Conservation (phyloP, 2,329 filamentous ascomycete species). For the Ascochyta clinopodiicola region DNA sequence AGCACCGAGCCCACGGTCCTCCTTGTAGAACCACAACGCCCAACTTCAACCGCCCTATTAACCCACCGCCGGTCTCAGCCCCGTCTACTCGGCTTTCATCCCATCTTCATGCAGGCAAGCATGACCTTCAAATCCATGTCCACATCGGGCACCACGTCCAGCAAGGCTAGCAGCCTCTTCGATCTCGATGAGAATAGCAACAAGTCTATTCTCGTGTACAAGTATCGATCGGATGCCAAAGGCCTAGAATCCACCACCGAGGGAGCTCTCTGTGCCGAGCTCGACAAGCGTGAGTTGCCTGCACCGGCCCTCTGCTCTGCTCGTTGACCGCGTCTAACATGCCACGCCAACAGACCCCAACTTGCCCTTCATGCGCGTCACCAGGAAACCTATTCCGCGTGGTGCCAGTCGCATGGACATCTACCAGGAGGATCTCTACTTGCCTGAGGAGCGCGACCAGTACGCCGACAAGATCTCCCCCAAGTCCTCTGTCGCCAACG, state of each 20-base stretch:
- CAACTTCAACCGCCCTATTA: constrained; percentile 24
- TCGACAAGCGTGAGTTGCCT: constrained; percentile 44
- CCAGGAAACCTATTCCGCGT: constrained; percentile 55
- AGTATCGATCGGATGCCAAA: constrained; percentile 50
- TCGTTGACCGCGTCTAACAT: constrained; percentile 25
- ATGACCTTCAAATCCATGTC: constrained; percentile 55
- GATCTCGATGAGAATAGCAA: constrained; percentile 53
- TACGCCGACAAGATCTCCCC: constrained; percentile 55
- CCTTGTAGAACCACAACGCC: constrained; percentile 26
- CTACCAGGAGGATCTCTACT: constrained; percentile 52
- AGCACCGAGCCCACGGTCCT: constrained; percentile 27
- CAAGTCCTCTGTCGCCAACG: constrained; percentile 56
- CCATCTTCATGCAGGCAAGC: constrained; percentile 27
- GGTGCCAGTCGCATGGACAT: constrained; percentile 56
- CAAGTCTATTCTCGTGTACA: constrained; percentile 55
- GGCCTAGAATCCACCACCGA: constrained; percentile 52
- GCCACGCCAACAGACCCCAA: constrained; percentile 46
- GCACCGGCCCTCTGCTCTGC: not conserved
- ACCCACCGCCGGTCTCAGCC: constrained; percentile 36
- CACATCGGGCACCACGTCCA: constrained; percentile 46
- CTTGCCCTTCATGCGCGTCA: constrained; percentile 51
- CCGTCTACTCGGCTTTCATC: constrained; percentile 23
- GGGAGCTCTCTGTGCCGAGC: constrained; percentile 51
- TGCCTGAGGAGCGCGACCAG: constrained; percentile 42
- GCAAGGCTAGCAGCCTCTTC: constrained; percentile 52